These are phyloP conservation scores for Ganoderma resinaceum DNA, from an alignment of 1,284 basidiomycete genomes.

Conservation along the genomic window DNA sequence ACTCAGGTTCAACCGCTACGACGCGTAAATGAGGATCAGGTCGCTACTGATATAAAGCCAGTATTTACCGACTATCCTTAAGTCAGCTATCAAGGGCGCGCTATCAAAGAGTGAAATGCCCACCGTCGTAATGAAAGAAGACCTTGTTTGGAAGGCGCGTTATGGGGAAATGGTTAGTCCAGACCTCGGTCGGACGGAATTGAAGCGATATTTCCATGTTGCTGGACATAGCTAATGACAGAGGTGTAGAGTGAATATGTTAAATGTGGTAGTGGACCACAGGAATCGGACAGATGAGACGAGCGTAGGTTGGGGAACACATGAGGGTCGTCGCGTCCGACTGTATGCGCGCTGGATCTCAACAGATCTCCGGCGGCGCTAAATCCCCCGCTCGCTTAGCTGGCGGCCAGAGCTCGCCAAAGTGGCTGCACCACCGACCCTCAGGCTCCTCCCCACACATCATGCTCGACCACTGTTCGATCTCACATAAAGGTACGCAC, in stretches of 20 bases:
- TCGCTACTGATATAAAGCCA: neutral
- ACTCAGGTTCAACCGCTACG: slow-evolving; percentile 18
- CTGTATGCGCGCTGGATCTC: slow-evolving; percentile 4
- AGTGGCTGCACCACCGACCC: neutral
- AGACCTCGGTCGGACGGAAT: slow-evolving; percentile 15
- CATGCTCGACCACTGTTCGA: slow-evolving; percentile 91
- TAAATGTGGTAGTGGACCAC: neutral
- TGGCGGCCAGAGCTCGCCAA: neutral
- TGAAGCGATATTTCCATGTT: neutral
- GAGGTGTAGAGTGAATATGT: neutral
- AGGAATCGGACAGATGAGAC: neutral
- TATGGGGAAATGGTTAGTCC: slow-evolving; percentile 34
- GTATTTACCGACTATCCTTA: slow-evolving; percentile 16
- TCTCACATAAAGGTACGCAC: slow-evolving; percentile 82
- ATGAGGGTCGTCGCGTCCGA: slow-evolving; percentile 10
- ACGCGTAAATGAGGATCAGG: neutral
- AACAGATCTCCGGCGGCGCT: slow-evolving; percentile 10
- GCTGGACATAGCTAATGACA: neutral
- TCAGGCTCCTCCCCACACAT: neutral
- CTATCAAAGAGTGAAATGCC: neutral
- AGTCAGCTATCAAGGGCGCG: neutral
- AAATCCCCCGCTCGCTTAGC: neutral
- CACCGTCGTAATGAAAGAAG: slow-evolving; percentile 38
- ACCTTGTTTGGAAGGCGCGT: slow-evolving; percentile 15
- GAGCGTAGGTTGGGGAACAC: slow-evolving; percentile 1